phyloP scores from a whole-genome alignment of 164 flowering plant genomes.

The Magnolia kwangsiensis region DNA sequence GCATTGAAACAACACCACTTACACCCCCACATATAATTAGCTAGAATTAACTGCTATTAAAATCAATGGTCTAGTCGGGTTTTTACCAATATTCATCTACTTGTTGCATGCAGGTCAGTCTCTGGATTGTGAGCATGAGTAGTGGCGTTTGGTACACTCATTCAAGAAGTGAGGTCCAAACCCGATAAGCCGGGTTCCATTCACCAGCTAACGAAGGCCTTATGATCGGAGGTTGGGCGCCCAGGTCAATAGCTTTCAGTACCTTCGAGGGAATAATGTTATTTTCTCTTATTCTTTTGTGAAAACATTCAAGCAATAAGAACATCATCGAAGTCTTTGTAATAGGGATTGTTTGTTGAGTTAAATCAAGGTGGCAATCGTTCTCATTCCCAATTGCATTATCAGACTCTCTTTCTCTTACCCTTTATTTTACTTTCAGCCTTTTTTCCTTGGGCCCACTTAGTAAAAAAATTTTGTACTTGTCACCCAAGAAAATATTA shows the following conservation, averaged over 20 bases:
- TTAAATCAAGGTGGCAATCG: too few relatives aligned
- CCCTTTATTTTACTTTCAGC: too few relatives aligned
- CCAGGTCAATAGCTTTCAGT: neutral
- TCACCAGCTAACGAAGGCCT: neutral
- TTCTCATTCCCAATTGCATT: too few relatives aligned
- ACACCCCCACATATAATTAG: too few relatives aligned
- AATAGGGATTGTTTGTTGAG: neutral
- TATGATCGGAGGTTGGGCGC: neutral
- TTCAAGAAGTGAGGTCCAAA: neutral
- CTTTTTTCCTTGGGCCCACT: too few relatives aligned
- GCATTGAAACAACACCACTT: too few relatives aligned
- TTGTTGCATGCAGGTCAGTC: neutral
- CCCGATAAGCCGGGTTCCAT: neutral
- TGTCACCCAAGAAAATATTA: too few relatives aligned
- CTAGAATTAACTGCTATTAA: too few relatives aligned
- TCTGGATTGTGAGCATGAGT: neutral
- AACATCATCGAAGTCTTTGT: neutral
- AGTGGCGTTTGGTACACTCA: neutral
- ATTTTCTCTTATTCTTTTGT: neutral
- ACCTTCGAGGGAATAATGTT: neutral
- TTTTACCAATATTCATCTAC: neutral
- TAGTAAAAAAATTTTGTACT: too few relatives aligned
- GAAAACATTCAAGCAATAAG: neutral
- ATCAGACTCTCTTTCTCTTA: too few relatives aligned
- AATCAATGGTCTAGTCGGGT: too few relatives aligned